A percentile compares a stretch with the other conserved stretches of the same genome.
These are phyloP conservation scores for Lolium rigidum DNA, from an alignment of 176 grass and related monocot genomes.

Conservation along the genomic window DNA sequence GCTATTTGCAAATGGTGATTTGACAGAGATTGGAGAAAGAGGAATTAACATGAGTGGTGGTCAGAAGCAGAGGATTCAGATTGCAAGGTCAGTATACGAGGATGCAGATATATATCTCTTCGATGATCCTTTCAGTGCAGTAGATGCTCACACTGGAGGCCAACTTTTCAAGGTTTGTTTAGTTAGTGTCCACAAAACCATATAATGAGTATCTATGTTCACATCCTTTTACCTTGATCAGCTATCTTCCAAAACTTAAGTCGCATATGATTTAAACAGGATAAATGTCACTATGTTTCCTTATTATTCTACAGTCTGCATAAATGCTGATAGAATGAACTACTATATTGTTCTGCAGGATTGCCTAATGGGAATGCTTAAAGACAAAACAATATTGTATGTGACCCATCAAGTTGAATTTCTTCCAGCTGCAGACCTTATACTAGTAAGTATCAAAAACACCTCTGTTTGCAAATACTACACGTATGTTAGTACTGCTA, in stretches of 20 bases:
- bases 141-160: slow-evolving; percentile 94
- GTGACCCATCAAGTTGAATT: slow-evolving; percentile 99
- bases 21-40: slow-evolving; percentile 99
- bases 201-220: slow-evolving; percentile 18
- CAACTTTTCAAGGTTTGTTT: slow-evolving; percentile 89
- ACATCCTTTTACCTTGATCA: neutral
- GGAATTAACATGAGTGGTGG: slow-evolving; percentile 99
- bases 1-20: slow-evolving; percentile 88
- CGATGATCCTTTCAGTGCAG: slow-evolving; percentile 97
- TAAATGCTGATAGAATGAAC: slow-evolving; percentile 14
- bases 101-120: slow-evolving; percentile 94
- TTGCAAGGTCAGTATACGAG: slow-evolving; percentile 87
- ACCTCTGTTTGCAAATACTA: neutral
- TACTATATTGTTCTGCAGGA: slow-evolving; percentile 56
- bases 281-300: no score
- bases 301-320: neutral
- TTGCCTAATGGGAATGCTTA: slow-evolving; percentile 90
- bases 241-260: neutral
- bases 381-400: slow-evolving; percentile 89
- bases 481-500: neutral
- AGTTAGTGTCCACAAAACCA: slow-evolving; percentile 28
- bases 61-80: slow-evolving; percentile 96
- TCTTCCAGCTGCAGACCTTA: slow-evolving; percentile 89
- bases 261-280: neutral
- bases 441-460: slow-evolving; percentile 70